Base-by-base conservation (phyloP, 345 rosid genomes). In the Gynandropsis gynandra region DNA sequence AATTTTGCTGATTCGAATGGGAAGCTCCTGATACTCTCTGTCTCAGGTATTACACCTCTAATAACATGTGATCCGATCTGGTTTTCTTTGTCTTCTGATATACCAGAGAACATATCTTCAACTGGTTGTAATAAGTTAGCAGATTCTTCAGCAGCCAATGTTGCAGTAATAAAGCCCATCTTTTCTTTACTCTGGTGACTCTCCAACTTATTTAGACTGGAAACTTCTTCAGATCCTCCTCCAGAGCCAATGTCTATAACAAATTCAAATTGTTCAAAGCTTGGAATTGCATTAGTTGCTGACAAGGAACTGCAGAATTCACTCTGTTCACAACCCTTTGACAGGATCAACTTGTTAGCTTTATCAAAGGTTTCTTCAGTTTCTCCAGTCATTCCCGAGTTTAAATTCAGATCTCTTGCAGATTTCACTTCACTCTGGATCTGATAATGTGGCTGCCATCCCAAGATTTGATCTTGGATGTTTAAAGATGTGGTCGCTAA, bases 81-180 rank as follows among this genome's bases (percentile, higher is more conserved):
- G 59, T 52, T 68, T 42, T 71, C 74, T 35, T 66, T 63, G 50
- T 62, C 50, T 39, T 42, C 74, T 10, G 17, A 36, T 43, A 47
- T 27, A 24, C 62, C 50, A 31, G 54, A 56, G 35, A 64, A 24
- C 48, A 54, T 46, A 49, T 72, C 67, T n/a, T 54, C 64, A 16
- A 4, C 10, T 14, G 58, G 59, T 38, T 72, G 49, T 36, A 74
- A 59, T 13, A 74, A 59, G n/a, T 62, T 72, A 16, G 54, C 70
- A 50, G 69, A 68, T 66, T 70, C 72, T 71, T 76, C 74, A 43
- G 59, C 58, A 45, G 42, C 53, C 27, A 68, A 52, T 38, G 42
- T 32, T 5, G 42, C 61, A 52, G 44, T 24, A 47, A 33, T 15
- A 47, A 46, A 49, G 49, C 47, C 40, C 50, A 47, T 33, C 12